Evolutionary conservation across 2,329 filamentous ascomycete genomes (phyloP).

Genomic region (Xylariomycetidae sp.): DNA sequence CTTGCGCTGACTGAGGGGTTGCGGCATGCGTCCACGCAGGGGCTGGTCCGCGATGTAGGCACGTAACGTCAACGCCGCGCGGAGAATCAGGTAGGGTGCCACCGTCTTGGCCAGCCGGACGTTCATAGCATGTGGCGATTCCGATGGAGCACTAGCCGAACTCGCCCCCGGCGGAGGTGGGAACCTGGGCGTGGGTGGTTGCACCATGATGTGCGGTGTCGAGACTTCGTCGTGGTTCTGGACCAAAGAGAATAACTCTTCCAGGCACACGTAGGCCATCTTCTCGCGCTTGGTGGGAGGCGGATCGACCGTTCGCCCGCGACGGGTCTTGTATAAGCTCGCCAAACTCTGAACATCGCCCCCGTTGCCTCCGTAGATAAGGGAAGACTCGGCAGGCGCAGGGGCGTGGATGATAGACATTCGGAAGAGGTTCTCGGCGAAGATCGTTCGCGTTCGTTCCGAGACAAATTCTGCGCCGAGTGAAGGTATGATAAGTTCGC

Average conservation of each 20-base stretch:
- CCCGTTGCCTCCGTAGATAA: constrained; percentile 44
- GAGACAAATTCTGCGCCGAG: constrained; percentile 62
- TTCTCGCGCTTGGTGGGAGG: constrained; percentile 57
- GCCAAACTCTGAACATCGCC: constrained; percentile 45
- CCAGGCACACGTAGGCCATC: constrained; percentile 76
- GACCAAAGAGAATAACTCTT: constrained; percentile 70
- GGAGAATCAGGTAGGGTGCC: constrained; percentile 75
- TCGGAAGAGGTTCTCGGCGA: constrained; percentile 70
- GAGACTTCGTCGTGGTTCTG: constrained; percentile 38
- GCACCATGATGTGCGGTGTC: constrained; percentile 32
- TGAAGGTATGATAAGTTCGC: constrained; percentile 65
- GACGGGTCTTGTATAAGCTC: constrained; percentile 57
- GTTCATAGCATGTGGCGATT: constrained; percentile 31
- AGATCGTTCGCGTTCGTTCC: constrained; percentile 61
- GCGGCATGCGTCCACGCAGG: constrained; percentile 80
- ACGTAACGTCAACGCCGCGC: constrained; percentile 73
- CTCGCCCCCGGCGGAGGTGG: constrained; percentile 25
- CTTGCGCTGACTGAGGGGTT: constrained; percentile 71
- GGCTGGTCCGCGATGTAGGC: constrained; percentile 89
- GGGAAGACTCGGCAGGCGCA: constrained; percentile 45
- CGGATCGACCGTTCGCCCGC: constrained; percentile 67
- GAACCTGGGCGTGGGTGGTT: constrained; percentile 39
- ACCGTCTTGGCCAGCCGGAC: constrained; percentile 66
- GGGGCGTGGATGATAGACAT: constrained; percentile 74
- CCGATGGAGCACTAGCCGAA: constrained; percentile 14